Conservation (phyloP, 1,284 basidiomycete genomes). For the Cryptococcus sp. region DNA sequence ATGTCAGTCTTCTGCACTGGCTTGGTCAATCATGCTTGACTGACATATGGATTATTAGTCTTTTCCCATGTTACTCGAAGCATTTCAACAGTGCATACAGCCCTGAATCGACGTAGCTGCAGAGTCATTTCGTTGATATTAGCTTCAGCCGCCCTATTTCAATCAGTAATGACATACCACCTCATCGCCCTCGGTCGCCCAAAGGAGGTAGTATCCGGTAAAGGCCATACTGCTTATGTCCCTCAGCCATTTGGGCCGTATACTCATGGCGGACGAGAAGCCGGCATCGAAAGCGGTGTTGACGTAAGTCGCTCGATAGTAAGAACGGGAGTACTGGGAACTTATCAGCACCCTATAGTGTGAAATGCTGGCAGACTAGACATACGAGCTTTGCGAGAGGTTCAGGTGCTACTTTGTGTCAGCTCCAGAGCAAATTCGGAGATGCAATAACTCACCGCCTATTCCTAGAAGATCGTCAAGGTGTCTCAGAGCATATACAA, state of each 20-base stretch:
- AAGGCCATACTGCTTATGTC: constrained; percentile 84
- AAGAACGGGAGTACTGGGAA: constrained; percentile 82
- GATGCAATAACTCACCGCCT: constrained; percentile 61
- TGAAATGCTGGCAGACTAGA: constrained; percentile 11
- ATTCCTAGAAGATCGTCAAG: constrained; percentile 84
- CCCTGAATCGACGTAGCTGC: constrained; percentile 84
- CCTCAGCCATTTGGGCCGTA: constrained; percentile 87
- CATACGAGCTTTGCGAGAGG: constrained; percentile 81
- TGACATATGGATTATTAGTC: constrained; percentile 85
- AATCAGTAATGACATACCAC: constrained; percentile 62
- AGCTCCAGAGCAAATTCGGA: constrained; percentile 5
- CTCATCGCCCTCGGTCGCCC: constrained; percentile 89
- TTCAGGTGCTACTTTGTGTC: constrained; percentile 71
- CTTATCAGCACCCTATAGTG: neutral
- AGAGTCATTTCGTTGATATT: neutral
- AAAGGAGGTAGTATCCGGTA: constrained; percentile 89
- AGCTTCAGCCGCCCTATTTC: neutral
- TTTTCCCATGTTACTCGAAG: constrained; percentile 95
- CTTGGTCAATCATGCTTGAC: constrained; percentile 26
- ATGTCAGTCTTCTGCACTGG: neutral
- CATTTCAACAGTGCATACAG: constrained; percentile 94
- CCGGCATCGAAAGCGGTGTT: constrained; percentile 92
- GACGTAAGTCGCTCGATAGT: constrained; percentile 97
- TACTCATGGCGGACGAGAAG: constrained; percentile 90
- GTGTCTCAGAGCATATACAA: constrained; percentile 81